Evolutionary conservation across 164 flowering plant genomes (phyloP), one percentile per base, ranked within the genome.

Genomic region (Berberis vulgaris): DNA sequence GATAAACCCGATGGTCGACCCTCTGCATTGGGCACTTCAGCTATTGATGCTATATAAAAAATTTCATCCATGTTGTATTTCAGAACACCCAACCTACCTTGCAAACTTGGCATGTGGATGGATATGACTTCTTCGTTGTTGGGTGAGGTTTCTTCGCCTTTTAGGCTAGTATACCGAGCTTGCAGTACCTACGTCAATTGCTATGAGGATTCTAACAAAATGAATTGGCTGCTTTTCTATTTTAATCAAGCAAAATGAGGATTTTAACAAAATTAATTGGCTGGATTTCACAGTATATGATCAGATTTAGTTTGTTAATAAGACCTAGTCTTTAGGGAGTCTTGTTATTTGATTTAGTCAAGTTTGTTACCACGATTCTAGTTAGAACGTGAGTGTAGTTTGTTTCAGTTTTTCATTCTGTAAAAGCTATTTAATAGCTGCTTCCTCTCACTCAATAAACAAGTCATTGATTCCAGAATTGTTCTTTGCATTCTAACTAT

Each of bases 21-120:
- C 38, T 75, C 69, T 40, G 49, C 65, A 7, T 49, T 63, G 44
- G 73, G 66, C 0, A 49, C 59, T 26, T 49, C 76, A 0, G 41
- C 68, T 47, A 54, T 72, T 8, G 79, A 69, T 54, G 73, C 61
- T 2, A n/a, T 1, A 1, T 71, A 66, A 58, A 61, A 6, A 66
- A 55, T 12, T 81, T 70, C 61, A 45, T 74, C 46, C 71, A 81
- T 3, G 11, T 81, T 0, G 76, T 81, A 5, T 78, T 81, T 42
- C 56, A 74, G 43, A 81, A 81, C 49, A 62, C 68, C 6, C 66
- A 54, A 3, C 42, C 49, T 0, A 26, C 43, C 0, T 0, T 81
- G 43, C 84, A 78, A 42, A 68, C 69, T 2, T 78, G 76, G 75
- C 84, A 81, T 61, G 46, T 68, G 11, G 82, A 81, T 74, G 84